Evolutionary conservation across 2,329 filamentous ascomycete species (phyloP).

Genomic region (Aspergillus sp.): DNA sequence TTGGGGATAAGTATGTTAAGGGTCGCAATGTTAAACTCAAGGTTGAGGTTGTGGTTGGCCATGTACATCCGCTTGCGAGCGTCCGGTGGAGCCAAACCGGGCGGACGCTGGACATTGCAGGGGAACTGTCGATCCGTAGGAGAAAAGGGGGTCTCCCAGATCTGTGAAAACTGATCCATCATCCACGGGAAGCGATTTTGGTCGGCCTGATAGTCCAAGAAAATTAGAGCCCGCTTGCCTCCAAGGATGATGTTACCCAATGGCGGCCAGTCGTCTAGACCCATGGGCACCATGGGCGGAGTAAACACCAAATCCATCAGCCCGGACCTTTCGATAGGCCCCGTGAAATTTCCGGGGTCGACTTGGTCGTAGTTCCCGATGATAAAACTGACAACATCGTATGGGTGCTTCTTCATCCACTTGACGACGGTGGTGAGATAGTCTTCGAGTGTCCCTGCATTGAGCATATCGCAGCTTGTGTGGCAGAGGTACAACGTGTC

Average conservation of each 20-base stretch:
- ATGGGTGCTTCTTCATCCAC: conserved; percentile 77
- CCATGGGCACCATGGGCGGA: conserved; percentile 70
- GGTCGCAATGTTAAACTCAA: conserved; percentile 67
- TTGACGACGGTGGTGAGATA: conserved; percentile 68
- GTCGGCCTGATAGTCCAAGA: conserved; percentile 83
- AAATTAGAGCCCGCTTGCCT: conserved; percentile 72
- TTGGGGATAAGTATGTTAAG: conserved; percentile 69
- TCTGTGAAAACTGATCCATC: conserved; percentile 80
- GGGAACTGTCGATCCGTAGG: conserved; percentile 69
- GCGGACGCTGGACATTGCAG: conserved; percentile 75
- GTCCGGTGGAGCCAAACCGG: conserved; percentile 56
- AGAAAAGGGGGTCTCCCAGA: conserved; percentile 91
- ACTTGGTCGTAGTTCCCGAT: conserved; percentile 81
- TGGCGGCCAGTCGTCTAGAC: conserved; percentile 77
- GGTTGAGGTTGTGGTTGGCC: conserved; percentile 88
- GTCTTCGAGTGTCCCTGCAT: conserved; percentile 73
- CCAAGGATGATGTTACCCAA: conserved; percentile 72
- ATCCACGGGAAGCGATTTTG: conserved; percentile 78
- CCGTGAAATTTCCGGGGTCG: conserved; percentile 62
- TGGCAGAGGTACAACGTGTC: conserved; percentile 76
- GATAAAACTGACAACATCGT: conserved; percentile 83
- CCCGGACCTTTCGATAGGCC: conserved; percentile 69
- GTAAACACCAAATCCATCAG: conserved; percentile 72
- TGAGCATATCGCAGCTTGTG: conserved; percentile 75
- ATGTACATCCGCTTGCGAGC: conserved; percentile 70